phyloP scores from a whole-genome alignment of 2,329 filamentous ascomycete species.

The Niveomyces coronatus region DNA sequence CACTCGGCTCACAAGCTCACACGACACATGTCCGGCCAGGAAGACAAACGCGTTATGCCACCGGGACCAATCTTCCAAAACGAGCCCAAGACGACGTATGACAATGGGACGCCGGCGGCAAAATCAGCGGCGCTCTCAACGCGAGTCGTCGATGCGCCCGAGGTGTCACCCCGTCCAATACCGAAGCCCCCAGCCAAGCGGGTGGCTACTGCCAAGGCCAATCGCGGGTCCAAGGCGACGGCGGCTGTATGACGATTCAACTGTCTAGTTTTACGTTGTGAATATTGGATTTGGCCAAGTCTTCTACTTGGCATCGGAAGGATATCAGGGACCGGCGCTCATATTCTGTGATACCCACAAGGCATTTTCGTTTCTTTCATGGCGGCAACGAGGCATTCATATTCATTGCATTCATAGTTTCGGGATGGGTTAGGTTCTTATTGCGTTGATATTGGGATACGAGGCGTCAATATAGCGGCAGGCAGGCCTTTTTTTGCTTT shows the following conservation, averaged over 20 bases:
- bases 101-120: slow-evolving; percentile 1
- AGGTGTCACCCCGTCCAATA: slow-evolving; percentile 30
- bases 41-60: slow-evolving; percentile 5
- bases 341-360: slow-evolving; percentile 28
- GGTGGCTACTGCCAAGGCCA: slow-evolving; percentile 20
- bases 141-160: slow-evolving; percentile 31
- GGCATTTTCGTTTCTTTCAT: slow-evolving; percentile 15
- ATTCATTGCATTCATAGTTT: slow-evolving; percentile 10
- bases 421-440: no score
- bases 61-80: slow-evolving; percentile 8
- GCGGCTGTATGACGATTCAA: slow-evolving; percentile 18
- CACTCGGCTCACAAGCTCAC: slow-evolving; percentile 55
- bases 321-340: slow-evolving; percentile 6
- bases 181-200: slow-evolving; percentile 24
- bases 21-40: slow-evolving; percentile 19
- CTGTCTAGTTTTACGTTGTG: slow-evolving; percentile 4
- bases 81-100: neutral
- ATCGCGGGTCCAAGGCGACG: slow-evolving; percentile 25
- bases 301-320: slow-evolving; percentile 5
- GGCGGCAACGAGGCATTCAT: slow-evolving; percentile 12
- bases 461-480: neutral
- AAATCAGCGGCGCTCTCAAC: slow-evolving; percentile 18
- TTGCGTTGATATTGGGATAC: slow-evolving; percentile 3
- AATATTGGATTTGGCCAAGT: slow-evolving; percentile 1
- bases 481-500: slow-evolving; percentile 2